These are phyloP conservation scores for Pythium sp. DNA, from an alignment of 352 stramenopile genomes.

Conservation along the genomic window DNA sequence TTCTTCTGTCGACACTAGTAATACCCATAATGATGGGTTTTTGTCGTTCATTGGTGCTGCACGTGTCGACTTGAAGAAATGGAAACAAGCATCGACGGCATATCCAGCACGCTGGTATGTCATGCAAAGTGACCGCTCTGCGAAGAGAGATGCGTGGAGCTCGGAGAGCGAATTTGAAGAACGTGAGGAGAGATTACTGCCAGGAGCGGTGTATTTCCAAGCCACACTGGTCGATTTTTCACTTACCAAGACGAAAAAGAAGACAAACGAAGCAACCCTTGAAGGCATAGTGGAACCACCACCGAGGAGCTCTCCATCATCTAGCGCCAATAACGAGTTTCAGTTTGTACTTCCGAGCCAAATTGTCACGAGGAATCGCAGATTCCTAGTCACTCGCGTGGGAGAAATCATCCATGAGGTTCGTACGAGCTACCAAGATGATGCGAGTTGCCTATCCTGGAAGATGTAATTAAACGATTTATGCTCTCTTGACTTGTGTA, in stretches of 20 bases:
- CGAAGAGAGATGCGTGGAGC: not conserved
- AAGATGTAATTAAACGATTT: no score
- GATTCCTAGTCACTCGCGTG: constrained; percentile 14
- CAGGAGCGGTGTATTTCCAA: constrained; percentile 4
- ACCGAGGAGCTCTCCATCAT: not conserved
- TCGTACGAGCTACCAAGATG: not conserved
- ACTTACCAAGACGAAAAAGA: not conserved
- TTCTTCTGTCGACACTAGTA: not conserved
- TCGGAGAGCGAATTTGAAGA: constrained; percentile 9
- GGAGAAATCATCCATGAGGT: constrained; percentile 18
- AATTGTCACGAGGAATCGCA: constrained; percentile 2
- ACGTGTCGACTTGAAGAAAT: constrained; percentile 2
- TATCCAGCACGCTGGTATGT: constrained; percentile 12
- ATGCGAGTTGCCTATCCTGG: no score
- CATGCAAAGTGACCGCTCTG: not conserved
- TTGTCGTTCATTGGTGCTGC: constrained; percentile 12
- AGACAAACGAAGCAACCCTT: not conserved
- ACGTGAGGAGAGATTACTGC: not conserved
- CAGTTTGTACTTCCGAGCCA: constrained; percentile 16
- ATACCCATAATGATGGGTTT: not conserved
- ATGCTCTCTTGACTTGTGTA: constrained; percentile 7
- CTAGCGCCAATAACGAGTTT: not conserved
- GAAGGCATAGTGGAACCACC: not conserved
- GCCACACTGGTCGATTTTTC: not conserved
- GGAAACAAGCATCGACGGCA: not conserved